Conservation (phyloP, 2,329 filamentous ascomycete genomes). For the Ceratocystis diversiconidia region DNA sequence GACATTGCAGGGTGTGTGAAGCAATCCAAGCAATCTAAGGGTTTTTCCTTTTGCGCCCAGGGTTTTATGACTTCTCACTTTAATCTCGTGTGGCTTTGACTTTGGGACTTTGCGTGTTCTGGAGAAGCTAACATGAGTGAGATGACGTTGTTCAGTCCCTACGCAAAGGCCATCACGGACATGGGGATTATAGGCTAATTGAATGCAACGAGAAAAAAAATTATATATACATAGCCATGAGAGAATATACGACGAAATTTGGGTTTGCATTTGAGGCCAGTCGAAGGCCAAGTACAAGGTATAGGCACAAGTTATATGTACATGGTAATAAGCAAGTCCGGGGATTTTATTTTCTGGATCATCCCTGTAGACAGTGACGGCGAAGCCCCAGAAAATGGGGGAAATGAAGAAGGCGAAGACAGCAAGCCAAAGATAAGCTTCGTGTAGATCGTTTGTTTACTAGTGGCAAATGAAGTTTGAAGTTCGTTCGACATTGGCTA, state of each 20-base stretch:
- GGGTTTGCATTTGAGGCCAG: background rate
- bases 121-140: too few species aligned
- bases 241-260: background rate
- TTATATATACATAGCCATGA: background rate
- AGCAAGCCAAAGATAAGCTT: background rate
- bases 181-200: too few species aligned
- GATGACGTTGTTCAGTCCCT: background rate
- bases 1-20: background rate
- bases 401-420: background rate
- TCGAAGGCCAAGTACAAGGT: background rate
- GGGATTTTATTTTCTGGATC: background rate
- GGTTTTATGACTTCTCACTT: background rate
- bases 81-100: background rate
- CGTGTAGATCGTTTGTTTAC: background rate
- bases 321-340: background rate
- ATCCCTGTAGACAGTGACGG: background rate
- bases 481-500: background rate
- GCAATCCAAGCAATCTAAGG: background rate
- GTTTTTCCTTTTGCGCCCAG: background rate
- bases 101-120: too few species aligned
- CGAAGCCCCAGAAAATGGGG: background rate
- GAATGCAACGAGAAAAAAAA: too few species aligned
- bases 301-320: too few species aligned
- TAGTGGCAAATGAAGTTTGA: background rate
- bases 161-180: too few species aligned